Base-by-base conservation (phyloP, 176 grass and related monocot species). In the Lolium rigidum region DNA sequence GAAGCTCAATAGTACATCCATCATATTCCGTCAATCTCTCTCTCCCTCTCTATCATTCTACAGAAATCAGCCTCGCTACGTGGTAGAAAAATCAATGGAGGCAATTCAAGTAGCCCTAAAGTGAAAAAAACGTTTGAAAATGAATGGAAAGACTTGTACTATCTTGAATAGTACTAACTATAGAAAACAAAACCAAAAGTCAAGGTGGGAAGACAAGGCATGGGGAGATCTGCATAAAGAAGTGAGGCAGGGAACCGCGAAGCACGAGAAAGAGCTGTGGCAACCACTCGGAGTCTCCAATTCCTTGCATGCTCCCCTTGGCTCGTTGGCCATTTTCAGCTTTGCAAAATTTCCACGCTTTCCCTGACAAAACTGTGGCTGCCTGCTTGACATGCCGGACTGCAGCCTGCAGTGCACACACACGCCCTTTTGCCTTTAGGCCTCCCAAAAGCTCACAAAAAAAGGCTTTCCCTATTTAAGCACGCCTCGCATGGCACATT, bases 381-480 rank as follows among this genome's bases (percentile, higher is more conserved):
- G 89, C 89, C 66, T 73, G 89, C 89, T 84, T 37, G 76, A 80
- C 85, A 87, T 87, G 85, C 85, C 76, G 76, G 38, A 60, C 81
- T 87, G 89, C 81, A 76, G 76, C 60, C 85, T 58, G 68, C 84
- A 89, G 73, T 22, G 81, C 70, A 16, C 63, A 43, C 26, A 39
- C 78, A 44, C 54, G 22, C 46, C 63, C 75, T 87, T 80, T 87
- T 31, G 81, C 47, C 70, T 66, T 77, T 85, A 85, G 80, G 74
- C 84, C 80, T 84, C 86, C 79, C 77, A 86, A 95, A 91, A 91
- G 86, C 56, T 77, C 84, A 3, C 31, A 35, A 35, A 35, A 35
- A 86, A 95, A 91, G 89, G 83, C 56, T 77, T 81, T 68, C 80
- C 76, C 83, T 95, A 87, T 89, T 92, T 89, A 90, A 84, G 78